Conservation (phyloP, 2,329 filamentous ascomycete genomes). For the Aureobasidium leucospermi region DNA sequence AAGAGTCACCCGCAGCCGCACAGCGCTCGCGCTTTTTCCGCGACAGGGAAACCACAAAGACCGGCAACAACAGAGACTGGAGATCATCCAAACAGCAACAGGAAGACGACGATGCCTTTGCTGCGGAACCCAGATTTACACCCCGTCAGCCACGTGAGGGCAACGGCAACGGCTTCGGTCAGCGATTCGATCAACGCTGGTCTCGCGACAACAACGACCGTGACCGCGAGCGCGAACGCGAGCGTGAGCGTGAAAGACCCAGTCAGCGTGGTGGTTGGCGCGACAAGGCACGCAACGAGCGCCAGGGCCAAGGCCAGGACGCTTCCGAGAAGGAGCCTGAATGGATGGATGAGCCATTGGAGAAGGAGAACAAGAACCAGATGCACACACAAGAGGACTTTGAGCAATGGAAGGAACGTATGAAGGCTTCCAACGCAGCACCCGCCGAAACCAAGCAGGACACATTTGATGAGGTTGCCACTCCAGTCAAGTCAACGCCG, state of each 20-base stretch:
- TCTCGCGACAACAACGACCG: conserved; percentile 21
- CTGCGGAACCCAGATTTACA: conserved; percentile 19
- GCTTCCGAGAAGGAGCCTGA: conserved; percentile 75
- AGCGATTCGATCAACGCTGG: conserved; percentile 66
- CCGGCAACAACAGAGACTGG: conserved; percentile 32
- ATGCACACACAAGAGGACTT: conserved; percentile 90
- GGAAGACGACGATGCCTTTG: conserved; percentile 50
- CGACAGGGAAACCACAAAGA: conserved; percentile 35
- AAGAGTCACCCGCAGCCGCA: conserved; percentile 29
- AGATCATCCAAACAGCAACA: conserved; percentile 66
- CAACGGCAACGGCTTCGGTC: conserved; percentile 56
- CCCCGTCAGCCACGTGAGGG: conserved; percentile 25
- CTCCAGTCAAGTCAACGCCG: conserved; percentile 17
- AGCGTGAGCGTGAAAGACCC: conserved; percentile 40
- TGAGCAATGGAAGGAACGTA: conserved; percentile 86
- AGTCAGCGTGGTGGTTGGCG: conserved; percentile 58
- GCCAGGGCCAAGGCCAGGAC: conserved; percentile 34
- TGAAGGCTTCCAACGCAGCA: conserved; percentile 53
- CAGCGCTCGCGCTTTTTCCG: conserved; percentile 34
- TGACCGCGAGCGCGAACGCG: conserved; percentile 54
- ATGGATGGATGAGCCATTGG: conserved; percentile 61
- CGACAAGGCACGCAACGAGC: conserved; percentile 41
- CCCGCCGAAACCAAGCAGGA: conserved; percentile 27
- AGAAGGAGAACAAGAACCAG: conserved; percentile 58
- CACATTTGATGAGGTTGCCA: conserved; percentile 16